These are phyloP conservation scores for Hanseniaspora sp. DNA, from an alignment of 1,139 yeast species.

Conservation along the genomic window DNA sequence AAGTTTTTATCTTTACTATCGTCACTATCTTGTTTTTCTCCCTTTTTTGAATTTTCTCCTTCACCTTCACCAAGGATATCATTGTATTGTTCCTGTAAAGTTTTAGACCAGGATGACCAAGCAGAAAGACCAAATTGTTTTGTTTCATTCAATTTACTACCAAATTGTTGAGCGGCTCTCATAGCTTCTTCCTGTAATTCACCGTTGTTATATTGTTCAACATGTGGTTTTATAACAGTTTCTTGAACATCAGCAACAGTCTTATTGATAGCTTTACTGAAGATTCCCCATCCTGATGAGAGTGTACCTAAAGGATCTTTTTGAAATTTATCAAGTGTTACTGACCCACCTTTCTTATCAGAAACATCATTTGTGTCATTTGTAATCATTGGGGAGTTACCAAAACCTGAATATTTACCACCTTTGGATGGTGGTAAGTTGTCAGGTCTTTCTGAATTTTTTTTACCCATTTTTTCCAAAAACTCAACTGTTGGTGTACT, in stretches of 20 bases:
- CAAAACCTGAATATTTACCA: constrained; percentile 85
- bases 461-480: constrained; percentile 55
- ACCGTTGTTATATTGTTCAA: constrained; percentile 68
- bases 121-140: constrained; percentile 61
- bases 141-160: constrained; percentile 84
- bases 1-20: constrained; percentile 7
- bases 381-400: constrained; percentile 47
- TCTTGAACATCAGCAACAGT: constrained; percentile 80
- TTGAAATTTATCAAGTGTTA: constrained; percentile 68
- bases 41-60: constrained; percentile 25
- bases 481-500: constrained; percentile 24
- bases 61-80: constrained; percentile 18
- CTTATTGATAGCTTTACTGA: constrained; percentile 70
- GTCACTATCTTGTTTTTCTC: constrained; percentile 13
- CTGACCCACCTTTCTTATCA: constrained; percentile 17
- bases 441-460: constrained; percentile 63
- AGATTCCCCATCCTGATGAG: constrained; percentile 87
- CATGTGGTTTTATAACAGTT: constrained; percentile 76
- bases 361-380: constrained; percentile 29
- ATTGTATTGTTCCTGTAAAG: constrained; percentile 28
- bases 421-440: constrained; percentile 87
- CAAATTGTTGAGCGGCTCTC: constrained; percentile 90
- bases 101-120: constrained; percentile 51
- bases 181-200: constrained; percentile 72
- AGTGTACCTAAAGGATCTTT: constrained; percentile 81